These are phyloP conservation scores for Eragrostis nindensis DNA, from an alignment of 176 grass and related monocot species.

Conservation along the genomic window DNA sequence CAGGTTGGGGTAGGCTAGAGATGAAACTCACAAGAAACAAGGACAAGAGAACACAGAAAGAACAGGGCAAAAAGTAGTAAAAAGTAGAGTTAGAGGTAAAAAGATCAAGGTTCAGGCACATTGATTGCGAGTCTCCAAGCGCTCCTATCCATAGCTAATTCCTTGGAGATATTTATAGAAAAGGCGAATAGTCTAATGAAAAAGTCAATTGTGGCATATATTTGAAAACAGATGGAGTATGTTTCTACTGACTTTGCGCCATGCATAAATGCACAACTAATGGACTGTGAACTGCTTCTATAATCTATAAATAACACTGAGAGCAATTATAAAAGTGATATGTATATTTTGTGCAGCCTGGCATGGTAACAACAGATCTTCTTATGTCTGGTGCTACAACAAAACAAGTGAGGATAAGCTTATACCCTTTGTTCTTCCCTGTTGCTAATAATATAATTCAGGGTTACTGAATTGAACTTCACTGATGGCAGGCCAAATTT, in stretches of 20 bases:
- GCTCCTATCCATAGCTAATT: no score
- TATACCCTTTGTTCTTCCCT: constrained; percentile 1
- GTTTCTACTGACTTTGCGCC: constrained; percentile 23
- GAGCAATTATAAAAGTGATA: constrained; percentile 4
- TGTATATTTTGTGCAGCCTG: constrained; percentile 76
- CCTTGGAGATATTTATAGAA: no score
- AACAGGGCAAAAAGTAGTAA: no score
- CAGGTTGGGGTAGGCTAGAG: no score
- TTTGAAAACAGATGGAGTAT: no score
- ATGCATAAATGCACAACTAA: constrained; percentile 15
- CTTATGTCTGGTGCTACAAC: constrained; percentile 98
- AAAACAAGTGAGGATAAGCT: constrained; percentile 72
- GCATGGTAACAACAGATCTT: constrained; percentile 99
- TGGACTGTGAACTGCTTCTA: background rate
- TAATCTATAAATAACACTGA: constrained; percentile 26
- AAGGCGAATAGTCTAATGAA: no score
- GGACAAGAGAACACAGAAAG: no score
- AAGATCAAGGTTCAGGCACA: no score
- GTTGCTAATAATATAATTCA: constrained; percentile 32
- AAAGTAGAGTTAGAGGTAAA: no score
- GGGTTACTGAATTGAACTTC: constrained; percentile 34
- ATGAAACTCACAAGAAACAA: no score
- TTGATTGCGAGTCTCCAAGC: no score
- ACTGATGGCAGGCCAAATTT: constrained; percentile 81
- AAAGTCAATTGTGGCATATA: no score